Evolutionary conservation across 192 early-diverging fungal genomes (phyloP).

Genomic region (Jimgerdemannia lactiflua): DNA sequence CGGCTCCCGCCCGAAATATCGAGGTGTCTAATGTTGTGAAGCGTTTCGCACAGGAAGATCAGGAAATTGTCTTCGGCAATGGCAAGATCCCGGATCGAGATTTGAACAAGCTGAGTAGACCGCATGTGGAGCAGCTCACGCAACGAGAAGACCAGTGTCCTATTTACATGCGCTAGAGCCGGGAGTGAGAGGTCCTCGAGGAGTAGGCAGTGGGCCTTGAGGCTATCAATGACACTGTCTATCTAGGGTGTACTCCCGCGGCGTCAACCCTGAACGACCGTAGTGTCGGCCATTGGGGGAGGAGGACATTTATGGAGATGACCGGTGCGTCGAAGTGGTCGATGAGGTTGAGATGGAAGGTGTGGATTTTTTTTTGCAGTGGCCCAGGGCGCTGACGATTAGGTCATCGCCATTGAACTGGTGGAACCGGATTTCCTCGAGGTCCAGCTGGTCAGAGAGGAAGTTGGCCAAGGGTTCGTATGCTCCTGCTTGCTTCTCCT

Average conservation of each 20-base stretch:
- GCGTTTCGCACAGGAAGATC: background rate
- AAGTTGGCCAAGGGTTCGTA: background rate
- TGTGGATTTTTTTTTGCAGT: background rate
- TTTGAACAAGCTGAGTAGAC: background rate
- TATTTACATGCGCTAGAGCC: background rate
- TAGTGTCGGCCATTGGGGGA: background rate
- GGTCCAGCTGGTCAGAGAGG: background rate
- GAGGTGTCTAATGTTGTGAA: background rate
- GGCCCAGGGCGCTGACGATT: conserved; percentile 29
- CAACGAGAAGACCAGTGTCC: background rate
- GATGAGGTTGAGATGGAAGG: background rate
- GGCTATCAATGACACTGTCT: background rate
- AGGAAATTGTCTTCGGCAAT: background rate
- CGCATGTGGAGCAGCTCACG: background rate
- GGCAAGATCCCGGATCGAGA: background rate
- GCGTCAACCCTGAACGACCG: background rate
- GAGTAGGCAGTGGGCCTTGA: background rate
- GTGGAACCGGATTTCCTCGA: background rate
- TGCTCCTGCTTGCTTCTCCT: background rate
- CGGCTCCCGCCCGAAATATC: background rate
- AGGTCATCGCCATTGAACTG: background rate
- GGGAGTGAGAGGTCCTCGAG: background rate
- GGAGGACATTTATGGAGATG: background rate
- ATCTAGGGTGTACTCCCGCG: background rate
- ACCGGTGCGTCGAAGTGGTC: background rate